A percentile compares a stretch with the other conserved stretches of the same genome.
Conservation (phyloP, 805 yeast genomes). For the Kurtzmaniella fragi region DNA sequence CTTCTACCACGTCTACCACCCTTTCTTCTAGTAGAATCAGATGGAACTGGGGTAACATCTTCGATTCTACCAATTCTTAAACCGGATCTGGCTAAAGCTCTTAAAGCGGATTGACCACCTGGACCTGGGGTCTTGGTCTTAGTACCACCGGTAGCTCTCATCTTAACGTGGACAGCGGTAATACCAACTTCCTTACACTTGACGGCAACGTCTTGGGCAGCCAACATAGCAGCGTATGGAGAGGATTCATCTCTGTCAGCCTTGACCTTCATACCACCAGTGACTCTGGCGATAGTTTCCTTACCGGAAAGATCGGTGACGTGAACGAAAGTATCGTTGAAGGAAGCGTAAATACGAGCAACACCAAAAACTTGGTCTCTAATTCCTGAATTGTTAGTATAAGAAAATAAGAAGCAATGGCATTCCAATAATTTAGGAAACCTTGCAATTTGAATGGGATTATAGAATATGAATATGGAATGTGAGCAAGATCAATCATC, state of each 20-base stretch:
- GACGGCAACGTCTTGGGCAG: constrained; percentile 99
- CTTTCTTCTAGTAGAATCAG: constrained; percentile 99
- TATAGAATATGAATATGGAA: too few species aligned
- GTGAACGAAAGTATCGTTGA: constrained; percentile 99
- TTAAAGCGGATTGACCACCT: constrained; percentile 99
- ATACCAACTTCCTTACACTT: constrained; percentile 99
- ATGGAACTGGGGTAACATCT: constrained; percentile 99
- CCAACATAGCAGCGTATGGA: constrained; percentile 99
- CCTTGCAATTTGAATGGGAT: too few species aligned
- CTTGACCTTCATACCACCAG: constrained; percentile 99
- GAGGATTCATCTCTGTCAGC: constrained; percentile 99
- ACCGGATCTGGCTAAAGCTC: constrained; percentile 99
- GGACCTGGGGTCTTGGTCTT: constrained; percentile 99
- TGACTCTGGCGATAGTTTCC: constrained; percentile 99
- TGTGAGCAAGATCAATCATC: too few species aligned
- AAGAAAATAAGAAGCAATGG: not conserved
- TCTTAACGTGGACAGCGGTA: constrained; percentile 98
- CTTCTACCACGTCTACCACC: constrained; percentile 99
- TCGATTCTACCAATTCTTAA: constrained; percentile 99
- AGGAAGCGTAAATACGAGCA: constrained; percentile 99
- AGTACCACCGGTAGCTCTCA: constrained; percentile 99
- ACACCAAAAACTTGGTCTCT: constrained; percentile 99
- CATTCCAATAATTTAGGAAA: too few species aligned
- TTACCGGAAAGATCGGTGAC: constrained; percentile 99
- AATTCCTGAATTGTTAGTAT: constrained; percentile 37